Evolutionary conservation across 2,329 filamentous ascomycete genomes (phyloP).

Genomic region (Beauveria caledonica): DNA sequence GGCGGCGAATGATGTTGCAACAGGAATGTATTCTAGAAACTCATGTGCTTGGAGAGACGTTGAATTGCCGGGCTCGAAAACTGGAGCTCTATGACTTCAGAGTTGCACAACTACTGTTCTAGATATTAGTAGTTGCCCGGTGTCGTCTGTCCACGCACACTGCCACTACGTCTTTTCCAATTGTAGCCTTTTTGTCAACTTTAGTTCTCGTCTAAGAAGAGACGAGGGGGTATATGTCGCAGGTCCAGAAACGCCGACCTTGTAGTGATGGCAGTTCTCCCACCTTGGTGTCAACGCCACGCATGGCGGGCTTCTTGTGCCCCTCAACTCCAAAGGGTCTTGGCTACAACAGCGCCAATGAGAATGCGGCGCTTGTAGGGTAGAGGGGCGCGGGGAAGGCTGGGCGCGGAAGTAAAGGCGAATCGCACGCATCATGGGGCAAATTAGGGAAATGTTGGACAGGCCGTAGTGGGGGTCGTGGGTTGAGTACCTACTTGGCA

Average conservation of each 20-base stretch:
- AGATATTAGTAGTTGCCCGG: neutral
- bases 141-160: neutral
- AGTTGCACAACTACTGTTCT: neutral
- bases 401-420: too few relatives aligned
- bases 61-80: neutral
- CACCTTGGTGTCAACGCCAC: neutral
- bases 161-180: neutral
- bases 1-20: too few relatives aligned
- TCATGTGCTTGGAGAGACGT: too few relatives aligned
- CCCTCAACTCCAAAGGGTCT: constrained; percentile 2
- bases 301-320: neutral
- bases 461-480: too few relatives aligned
- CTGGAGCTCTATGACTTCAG: constrained; percentile 4
- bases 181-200: neutral
- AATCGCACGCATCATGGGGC: too few relatives aligned
- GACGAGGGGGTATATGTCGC: neutral
- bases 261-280: neutral
- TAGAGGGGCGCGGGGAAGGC: neutral
- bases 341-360: constrained; percentile 8
- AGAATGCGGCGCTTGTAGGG: constrained; percentile 1
- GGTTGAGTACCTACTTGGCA: too few relatives aligned
- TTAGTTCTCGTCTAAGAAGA: neutral
- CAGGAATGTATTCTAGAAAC: too few relatives aligned
- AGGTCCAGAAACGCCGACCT: neutral
- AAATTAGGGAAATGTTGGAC: too few relatives aligned